Evolutionary conservation across 2,329 filamentous ascomycete species (phyloP), one percentile per base, ranked within the genome.

Genomic region (Colletotrichum lini): DNA sequence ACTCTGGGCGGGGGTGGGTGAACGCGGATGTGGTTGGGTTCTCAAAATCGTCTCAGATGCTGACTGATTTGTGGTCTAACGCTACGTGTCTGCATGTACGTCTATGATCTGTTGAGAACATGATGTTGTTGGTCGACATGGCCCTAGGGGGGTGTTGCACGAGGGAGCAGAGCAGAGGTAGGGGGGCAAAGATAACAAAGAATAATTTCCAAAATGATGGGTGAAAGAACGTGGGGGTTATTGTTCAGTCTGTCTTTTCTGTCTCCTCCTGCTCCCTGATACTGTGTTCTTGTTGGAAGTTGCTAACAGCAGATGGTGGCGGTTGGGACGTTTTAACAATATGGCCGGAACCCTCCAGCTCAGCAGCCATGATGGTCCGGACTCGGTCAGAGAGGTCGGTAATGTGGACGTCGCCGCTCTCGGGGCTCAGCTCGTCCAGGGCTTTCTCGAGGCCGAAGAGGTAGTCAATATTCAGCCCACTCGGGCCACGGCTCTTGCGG

Each of bases 391-490:
- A 94, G 76, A 99, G 83, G 82, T 98, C 95, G 60, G 89, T 91
- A 64, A 99, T 88, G 85, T 99, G 96, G 73, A 87, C 88, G 83
- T 98, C 96, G 3, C 90, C 91, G 78, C 93, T 96, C 63, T 94
- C 93, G 2, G 89, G 84, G 73, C 93, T 92, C 75, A 98, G 83
- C 40, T 88, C 90, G 70, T 91, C 82, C 74, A 99, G 86, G 8
- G 94, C 94, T 68, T 85, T 84, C 79, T 98, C 94, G 53, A 99
- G 85, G 74, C 91, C 87, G 79, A 94, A 92, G 52, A 99, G 85
- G 82, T 99, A 99, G 78, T 98, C 96, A 70, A 88, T 91, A 81
- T 98, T 98, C 79, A 92, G 89, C 0, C 96, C 96, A 81, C 95
- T 98, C 30, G 95, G 94, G 0, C 96, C 96, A 50, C 85, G 82